Conservation (phyloP, 768 basidiomycete genomes). For the Pisolithus microcarpus region DNA sequence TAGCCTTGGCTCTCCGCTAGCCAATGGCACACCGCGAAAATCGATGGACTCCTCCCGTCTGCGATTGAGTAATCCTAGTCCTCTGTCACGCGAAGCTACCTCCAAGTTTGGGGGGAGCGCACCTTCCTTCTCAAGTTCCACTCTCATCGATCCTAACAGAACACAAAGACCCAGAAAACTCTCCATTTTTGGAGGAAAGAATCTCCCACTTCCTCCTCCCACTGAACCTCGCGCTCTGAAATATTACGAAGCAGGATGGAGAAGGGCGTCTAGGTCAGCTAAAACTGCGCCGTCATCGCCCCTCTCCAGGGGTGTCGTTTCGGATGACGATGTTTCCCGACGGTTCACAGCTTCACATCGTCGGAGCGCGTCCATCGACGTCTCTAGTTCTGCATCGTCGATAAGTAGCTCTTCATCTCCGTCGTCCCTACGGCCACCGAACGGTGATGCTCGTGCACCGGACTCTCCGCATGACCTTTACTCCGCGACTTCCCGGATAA, state of each 20-base stretch:
- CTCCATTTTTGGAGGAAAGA: slow-evolving; percentile 34
- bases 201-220: slow-evolving; percentile 39
- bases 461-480: slow-evolving; percentile 55
- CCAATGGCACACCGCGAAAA: slow-evolving; percentile 4
- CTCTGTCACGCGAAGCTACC: slow-evolving; percentile 16
- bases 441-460: slow-evolving; percentile 9
- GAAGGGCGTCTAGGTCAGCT: slow-evolving; percentile 17
- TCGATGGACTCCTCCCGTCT: slow-evolving; percentile 4
- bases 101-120: slow-evolving; percentile 3
- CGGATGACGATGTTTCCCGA: slow-evolving; percentile 35
- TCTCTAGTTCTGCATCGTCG: slow-evolving; percentile 32
- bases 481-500: slow-evolving; percentile 50
- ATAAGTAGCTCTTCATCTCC: slow-evolving; percentile 10
- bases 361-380: slow-evolving; percentile 37
- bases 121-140: neutral
- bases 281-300: slow-evolving; percentile 5
- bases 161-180: slow-evolving; percentile 12
- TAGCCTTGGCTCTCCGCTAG: slow-evolving; percentile 2
- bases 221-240: slow-evolving; percentile 39
- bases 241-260: slow-evolving; percentile 46
- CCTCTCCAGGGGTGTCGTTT: slow-evolving; percentile 25
- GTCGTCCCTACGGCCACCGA: neutral
- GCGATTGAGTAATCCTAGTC: slow-evolving; percentile 8
- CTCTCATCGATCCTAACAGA: slow-evolving; percentile 7
- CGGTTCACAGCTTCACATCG: slow-evolving; percentile 30